Evolutionary conservation across 768 basidiomycete genomes (phyloP).

Genomic region (Cystobasidiopsis lactophilus): DNA sequence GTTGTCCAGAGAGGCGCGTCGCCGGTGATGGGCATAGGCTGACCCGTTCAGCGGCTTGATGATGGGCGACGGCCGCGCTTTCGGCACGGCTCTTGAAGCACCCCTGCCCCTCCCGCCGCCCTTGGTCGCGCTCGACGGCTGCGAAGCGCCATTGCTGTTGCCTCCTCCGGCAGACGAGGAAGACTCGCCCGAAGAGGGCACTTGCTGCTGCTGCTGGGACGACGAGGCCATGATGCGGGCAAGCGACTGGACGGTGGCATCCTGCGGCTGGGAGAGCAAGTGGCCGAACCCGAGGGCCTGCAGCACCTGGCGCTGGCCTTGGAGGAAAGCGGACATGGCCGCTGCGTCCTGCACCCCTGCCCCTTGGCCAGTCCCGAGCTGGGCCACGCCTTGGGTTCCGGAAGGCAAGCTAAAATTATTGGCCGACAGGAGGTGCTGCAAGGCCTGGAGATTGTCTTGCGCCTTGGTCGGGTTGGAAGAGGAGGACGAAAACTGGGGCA

Average conservation of each 20-base stretch:
- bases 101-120: constrained; percentile 4
- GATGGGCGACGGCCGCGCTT: constrained; percentile 9
- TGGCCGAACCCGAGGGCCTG: background rate
- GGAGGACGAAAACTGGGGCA: background rate
- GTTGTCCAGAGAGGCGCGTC: background rate
- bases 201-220: background rate
- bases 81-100: constrained; percentile 8
- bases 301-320: background rate
- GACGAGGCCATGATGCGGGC: background rate
- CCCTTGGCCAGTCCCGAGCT: background rate
- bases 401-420: background rate
- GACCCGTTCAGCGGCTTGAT: constrained; percentile 4
- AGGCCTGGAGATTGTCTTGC: background rate
- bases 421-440: background rate
- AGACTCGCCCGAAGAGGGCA: background rate
- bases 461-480: background rate
- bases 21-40: background rate
- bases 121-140: no score
- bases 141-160: no score
- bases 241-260: background rate
- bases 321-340: background rate
- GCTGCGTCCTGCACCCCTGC: background rate
- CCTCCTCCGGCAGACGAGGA: no score
- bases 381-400: background rate
- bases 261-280: background rate